phyloP scores from a whole-genome alignment of 2,329 filamentous ascomycete genomes.

The Alternaria burnsii region DNA sequence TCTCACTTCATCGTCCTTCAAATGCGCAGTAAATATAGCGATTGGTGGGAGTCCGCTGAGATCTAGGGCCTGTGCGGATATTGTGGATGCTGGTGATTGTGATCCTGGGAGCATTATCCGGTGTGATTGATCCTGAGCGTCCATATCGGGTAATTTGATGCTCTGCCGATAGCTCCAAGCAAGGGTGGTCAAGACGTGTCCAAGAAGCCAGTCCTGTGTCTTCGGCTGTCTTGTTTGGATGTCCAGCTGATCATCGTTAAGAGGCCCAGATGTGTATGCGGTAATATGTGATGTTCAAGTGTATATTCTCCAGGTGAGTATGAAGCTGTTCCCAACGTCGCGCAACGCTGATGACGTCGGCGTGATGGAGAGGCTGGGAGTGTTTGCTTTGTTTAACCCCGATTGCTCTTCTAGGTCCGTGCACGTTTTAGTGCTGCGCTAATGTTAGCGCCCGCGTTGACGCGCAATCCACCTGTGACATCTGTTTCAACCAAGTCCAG shows the following conservation, averaged over 20 bases:
- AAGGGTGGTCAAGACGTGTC: conserved; percentile 41
- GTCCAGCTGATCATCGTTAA: conserved; percentile 30
- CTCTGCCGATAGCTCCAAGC: conserved; percentile 34
- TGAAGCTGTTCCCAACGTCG: background rate
- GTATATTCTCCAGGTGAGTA: background rate
- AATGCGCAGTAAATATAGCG: conserved; percentile 76
- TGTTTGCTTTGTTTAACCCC: conserved; percentile 13
- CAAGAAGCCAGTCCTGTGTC: conserved; percentile 31
- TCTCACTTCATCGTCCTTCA: conserved; percentile 70
- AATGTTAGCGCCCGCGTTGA: conserved; percentile 12
- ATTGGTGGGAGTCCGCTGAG: conserved; percentile 67
- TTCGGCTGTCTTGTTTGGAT: conserved; percentile 21
- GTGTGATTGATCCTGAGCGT: conserved; percentile 31
- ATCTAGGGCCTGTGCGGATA: conserved; percentile 41
- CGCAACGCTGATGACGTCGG: conserved; percentile 25
- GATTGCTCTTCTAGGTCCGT: conserved; percentile 8
- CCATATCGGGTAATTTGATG: conserved; percentile 28
- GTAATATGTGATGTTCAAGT: conserved; percentile 7
- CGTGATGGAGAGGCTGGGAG: conserved; percentile 18
- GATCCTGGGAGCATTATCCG: conserved; percentile 28
- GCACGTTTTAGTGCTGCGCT: background rate
- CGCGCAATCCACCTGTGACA: conserved; percentile 22
- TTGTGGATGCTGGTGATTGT: conserved; percentile 27
- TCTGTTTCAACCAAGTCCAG: conserved; percentile 18
- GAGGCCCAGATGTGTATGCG: conserved; percentile 10